These are phyloP conservation scores for Macrophomina pseudophaseolina DNA, from an alignment of 2,329 filamentous ascomycete genomes.

Conservation along the genomic window DNA sequence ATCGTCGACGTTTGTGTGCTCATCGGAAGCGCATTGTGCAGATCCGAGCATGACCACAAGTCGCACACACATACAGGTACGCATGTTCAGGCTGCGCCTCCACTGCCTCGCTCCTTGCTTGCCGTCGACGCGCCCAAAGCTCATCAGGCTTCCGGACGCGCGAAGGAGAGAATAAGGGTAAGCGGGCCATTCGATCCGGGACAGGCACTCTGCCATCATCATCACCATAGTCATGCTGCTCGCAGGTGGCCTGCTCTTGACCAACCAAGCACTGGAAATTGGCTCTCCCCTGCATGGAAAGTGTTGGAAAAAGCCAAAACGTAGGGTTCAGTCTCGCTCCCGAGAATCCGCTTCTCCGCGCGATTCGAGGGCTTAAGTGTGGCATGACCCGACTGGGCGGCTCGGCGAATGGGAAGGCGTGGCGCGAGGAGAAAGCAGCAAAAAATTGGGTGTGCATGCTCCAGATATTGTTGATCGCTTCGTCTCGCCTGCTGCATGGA, in stretches of 20 bases:
- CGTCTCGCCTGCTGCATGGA: constrained; percentile 14
- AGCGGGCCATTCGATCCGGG: background rate
- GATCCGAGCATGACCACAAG: no score
- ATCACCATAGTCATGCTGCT: background rate
- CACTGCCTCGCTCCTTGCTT: background rate
- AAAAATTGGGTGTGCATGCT: background rate
- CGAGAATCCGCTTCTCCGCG: background rate
- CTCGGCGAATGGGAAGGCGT: constrained; percentile 17
- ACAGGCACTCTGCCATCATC: background rate
- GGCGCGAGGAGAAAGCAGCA: background rate
- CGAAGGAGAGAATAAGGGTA: background rate
- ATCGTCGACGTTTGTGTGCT: no score
- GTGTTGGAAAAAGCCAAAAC: background rate
- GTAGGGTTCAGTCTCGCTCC: constrained; percentile 9
- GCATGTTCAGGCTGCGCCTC: background rate
- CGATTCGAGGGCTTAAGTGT: background rate
- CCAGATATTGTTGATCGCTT: constrained; percentile 18
- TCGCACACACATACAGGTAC: background rate
- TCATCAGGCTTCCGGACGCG: background rate
- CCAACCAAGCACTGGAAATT: background rate
- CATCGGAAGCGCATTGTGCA: no score
- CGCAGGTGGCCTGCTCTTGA: background rate
- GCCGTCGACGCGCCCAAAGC: background rate
- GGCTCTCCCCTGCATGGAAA: constrained; percentile 6
- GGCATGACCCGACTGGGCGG: background rate